Evolutionary conservation across 139 green algal genomes (phyloP).

Genomic region (Haematococcus lacustris): DNA sequence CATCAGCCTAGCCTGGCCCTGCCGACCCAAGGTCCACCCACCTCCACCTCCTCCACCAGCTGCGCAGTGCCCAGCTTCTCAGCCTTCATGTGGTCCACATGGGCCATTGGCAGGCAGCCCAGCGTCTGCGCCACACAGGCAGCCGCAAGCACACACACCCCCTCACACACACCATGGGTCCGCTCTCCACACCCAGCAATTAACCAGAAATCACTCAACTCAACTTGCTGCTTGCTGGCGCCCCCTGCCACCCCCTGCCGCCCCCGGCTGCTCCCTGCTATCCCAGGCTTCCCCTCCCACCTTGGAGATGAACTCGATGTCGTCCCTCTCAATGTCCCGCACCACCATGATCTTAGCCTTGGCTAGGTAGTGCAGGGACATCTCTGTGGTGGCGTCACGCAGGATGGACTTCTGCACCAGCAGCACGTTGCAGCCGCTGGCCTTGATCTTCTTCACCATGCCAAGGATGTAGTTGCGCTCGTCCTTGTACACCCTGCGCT

Average conservation of each 20-base stretch:
- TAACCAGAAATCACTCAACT: no score
- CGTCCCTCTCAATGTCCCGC: slow-evolving; percentile 92
- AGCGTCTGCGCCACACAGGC: slow-evolving; percentile 23
- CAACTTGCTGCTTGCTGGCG: no score
- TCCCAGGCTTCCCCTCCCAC: slow-evolving; percentile 48
- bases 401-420: slow-evolving; percentile 99
- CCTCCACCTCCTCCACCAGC: slow-evolving; percentile 65
- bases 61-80: slow-evolving; percentile 91
- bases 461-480: slow-evolving; percentile 98
- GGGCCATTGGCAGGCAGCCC: slow-evolving; percentile 86
- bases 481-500: slow-evolving; percentile 80
- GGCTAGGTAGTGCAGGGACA: slow-evolving; percentile 96
- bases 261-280: neutral
- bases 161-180: no score
- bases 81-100: slow-evolving; percentile 89
- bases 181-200: no score
- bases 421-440: slow-evolving; percentile 93
- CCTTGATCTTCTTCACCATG: slow-evolving; percentile 97
- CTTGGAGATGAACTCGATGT: slow-evolving; percentile 98
- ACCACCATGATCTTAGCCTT: slow-evolving; percentile 99
- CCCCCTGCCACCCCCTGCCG: neutral
- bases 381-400: slow-evolving; percentile 81
- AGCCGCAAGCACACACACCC: no score
- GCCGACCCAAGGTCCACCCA: no score
- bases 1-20: no score